These are phyloP conservation scores for Vitis hybrid DNA, from an alignment of 177 flowering plant species.

Conservation along the genomic window DNA sequence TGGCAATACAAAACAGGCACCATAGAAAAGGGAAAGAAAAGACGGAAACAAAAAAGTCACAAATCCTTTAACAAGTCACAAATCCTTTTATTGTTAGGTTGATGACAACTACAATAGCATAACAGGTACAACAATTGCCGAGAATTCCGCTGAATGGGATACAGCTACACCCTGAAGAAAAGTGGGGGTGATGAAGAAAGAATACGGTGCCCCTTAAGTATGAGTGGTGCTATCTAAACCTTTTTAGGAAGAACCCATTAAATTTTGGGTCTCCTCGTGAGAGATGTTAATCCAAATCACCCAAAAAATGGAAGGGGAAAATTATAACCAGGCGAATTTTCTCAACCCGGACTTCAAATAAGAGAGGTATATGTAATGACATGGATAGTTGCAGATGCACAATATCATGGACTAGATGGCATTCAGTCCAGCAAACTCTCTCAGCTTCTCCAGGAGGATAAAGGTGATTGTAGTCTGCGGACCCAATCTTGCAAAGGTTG, in stretches of 20 bases:
- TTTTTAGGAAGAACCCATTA: too few species aligned
- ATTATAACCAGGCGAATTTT: neutral
- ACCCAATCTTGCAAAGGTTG: constrained; percentile 83
- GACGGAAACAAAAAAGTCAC: too few species aligned
- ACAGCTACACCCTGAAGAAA: constrained; percentile 3
- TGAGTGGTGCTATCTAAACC: too few species aligned
- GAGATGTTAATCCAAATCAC: neutral
- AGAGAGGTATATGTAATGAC: neutral
- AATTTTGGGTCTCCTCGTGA: neutral
- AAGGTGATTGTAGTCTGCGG: constrained; percentile 91
- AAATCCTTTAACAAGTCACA: neutral
- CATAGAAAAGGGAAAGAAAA: too few species aligned
- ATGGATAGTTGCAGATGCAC: constrained; percentile 5
- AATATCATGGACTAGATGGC: constrained; percentile 44
- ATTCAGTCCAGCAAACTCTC: constrained; percentile 69
- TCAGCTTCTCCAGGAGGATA: constrained; percentile 78
- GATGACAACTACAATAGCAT: neutral
- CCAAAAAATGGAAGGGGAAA: neutral
- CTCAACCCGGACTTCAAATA: neutral
- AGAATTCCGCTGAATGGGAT: neutral
- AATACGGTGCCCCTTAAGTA: neutral
- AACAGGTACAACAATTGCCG: neutral
- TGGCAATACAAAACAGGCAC: too few species aligned
- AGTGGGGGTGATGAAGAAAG: neutral
- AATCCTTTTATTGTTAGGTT: neutral